These are phyloP conservation scores for Triticum turgidum DNA, from an alignment of 176 grass and related monocot species.

Conservation along the genomic window DNA sequence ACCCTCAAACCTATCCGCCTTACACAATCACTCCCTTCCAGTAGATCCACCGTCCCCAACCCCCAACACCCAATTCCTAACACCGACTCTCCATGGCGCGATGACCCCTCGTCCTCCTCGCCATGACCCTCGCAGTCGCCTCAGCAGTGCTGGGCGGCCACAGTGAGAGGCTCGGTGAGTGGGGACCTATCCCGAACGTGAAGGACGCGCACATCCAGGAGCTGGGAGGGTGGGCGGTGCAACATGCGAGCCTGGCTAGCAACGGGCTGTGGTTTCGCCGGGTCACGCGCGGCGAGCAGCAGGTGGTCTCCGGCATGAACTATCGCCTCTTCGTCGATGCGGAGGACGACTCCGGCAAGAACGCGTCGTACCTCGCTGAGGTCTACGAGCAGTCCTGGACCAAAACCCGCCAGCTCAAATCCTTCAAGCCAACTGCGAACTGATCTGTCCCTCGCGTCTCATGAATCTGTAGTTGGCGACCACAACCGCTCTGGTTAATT, in stretches of 20 bases:
- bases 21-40: background rate
- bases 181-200: slow-evolving; percentile 33
- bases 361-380: slow-evolving; percentile 23
- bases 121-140: background rate
- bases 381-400: slow-evolving; percentile 52
- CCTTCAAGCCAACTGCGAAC: slow-evolving; percentile 30
- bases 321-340: slow-evolving; percentile 45
- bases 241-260: background rate
- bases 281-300: slow-evolving; percentile 39
- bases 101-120: background rate
- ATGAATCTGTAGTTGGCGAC: background rate
- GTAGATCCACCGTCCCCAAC: background rate
- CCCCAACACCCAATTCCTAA: background rate
- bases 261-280: background rate
- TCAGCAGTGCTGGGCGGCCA: background rate
- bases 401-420: slow-evolving; percentile 28
- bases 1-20: background rate
- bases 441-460: background rate
- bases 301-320: slow-evolving; percentile 47
- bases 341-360: background rate
- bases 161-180: background rate
- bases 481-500: background rate
- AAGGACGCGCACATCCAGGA: slow-evolving; percentile 25
- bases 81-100: background rate
- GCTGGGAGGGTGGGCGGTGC: slow-evolving; percentile 43